Evolutionary conservation across 2,329 filamentous ascomycete species (phyloP).

Genomic region (Ceratocystiopsis minuta): DNA sequence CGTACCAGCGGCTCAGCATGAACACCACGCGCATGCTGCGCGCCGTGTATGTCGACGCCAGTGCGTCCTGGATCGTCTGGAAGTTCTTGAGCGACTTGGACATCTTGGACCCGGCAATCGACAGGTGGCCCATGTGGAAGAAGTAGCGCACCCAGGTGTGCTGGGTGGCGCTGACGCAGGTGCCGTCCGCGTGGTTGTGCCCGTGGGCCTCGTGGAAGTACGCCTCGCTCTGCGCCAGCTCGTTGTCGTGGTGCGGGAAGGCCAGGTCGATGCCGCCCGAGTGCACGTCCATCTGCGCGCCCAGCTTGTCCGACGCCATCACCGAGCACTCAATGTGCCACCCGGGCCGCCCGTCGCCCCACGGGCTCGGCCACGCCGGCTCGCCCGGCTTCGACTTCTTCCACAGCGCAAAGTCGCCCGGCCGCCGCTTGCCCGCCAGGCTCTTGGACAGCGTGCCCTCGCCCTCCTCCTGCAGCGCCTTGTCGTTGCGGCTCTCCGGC

Average conservation of each 20-base stretch:
- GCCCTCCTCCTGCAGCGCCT: slow-evolving; percentile 45
- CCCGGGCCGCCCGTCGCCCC: slow-evolving; percentile 50
- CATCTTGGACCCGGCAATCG: slow-evolving; percentile 41
- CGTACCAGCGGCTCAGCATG: slow-evolving; percentile 49
- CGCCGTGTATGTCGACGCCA: slow-evolving; percentile 44
- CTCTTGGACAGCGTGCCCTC: slow-evolving; percentile 45
- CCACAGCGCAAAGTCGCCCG: slow-evolving; percentile 48
- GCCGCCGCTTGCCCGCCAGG: slow-evolving; percentile 39
- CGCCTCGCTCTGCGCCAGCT: slow-evolving; percentile 54
- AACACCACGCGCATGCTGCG: slow-evolving; percentile 50
- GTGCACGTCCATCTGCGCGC: slow-evolving; percentile 50
- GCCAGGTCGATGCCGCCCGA: slow-evolving; percentile 50
- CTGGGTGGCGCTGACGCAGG: slow-evolving; percentile 2
- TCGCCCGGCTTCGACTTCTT: slow-evolving; percentile 41
- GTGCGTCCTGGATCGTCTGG: slow-evolving; percentile 48
- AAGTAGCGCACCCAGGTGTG: slow-evolving; percentile 53
- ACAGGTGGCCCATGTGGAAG: slow-evolving; percentile 48
- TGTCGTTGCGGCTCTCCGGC: slow-evolving; percentile 49
- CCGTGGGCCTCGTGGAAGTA: slow-evolving; percentile 33
- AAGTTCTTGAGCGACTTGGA: slow-evolving; percentile 59
- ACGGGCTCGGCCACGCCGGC: slow-evolving; percentile 40
- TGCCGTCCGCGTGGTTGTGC: slow-evolving; percentile 21
- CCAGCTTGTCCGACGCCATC: slow-evolving; percentile 51
- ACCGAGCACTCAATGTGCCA: slow-evolving; percentile 64
- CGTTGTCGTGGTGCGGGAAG: slow-evolving; percentile 35